These are phyloP conservation scores for Glonium stellatum DNA, from an alignment of 495 filamentous ascomycete genomes.

Conservation along the genomic window DNA sequence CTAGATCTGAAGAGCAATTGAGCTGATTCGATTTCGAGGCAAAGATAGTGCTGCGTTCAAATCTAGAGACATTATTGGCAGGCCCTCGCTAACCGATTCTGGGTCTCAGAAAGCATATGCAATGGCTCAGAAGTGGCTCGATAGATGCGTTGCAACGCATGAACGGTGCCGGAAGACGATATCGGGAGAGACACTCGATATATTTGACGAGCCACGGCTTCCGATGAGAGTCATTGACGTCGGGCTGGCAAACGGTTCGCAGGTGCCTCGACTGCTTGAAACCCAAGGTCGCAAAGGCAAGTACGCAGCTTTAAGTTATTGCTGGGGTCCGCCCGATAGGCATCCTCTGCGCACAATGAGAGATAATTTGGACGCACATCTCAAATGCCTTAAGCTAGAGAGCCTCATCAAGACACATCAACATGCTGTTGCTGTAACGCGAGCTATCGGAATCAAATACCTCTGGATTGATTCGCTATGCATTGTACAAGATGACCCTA, in stretches of 20 bases:
- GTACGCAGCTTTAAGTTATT: neutral
- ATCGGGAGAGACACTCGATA: neutral
- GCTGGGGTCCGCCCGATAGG: neutral
- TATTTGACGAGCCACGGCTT: neutral
- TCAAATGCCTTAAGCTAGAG: neutral
- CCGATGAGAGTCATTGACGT: neutral
- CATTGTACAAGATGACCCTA: constrained; percentile 8
- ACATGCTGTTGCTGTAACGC: constrained; percentile 6
- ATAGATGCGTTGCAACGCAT: neutral
- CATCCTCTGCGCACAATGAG: neutral
- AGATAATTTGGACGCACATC: neutral
- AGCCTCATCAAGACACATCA: constrained; percentile 6
- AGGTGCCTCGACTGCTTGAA: neutral
- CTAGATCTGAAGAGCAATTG: too few relatives aligned
- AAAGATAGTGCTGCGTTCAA: too few relatives aligned
- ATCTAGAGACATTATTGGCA: too few relatives aligned
- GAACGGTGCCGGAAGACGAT: neutral
- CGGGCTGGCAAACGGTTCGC: neutral
- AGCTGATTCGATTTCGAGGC: too few relatives aligned
- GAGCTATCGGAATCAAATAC: neutral
- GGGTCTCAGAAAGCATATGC: neutral
- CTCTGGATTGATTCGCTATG: too few relatives aligned
- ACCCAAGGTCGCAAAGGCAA: neutral
- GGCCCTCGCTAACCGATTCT: too few relatives aligned
- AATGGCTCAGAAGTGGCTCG: neutral